phyloP scores from a whole-genome alignment of 1,284 basidiomycete species.

The Leccinum holopus region DNA sequence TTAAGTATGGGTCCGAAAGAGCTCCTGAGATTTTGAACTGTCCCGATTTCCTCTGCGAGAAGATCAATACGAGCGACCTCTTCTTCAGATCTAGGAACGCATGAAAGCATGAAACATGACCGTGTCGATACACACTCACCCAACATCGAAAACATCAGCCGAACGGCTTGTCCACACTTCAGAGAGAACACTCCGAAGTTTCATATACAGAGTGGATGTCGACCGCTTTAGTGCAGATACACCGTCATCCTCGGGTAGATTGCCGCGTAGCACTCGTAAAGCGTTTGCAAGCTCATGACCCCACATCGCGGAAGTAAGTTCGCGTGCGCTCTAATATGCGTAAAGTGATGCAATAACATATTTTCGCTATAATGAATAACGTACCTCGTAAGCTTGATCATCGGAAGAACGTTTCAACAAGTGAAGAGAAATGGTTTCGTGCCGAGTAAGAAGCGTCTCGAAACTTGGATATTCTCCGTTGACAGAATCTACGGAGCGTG shows the following conservation, averaged over 20 bases:
- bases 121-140: constrained; percentile 45
- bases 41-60: constrained; percentile 73
- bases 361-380: constrained; percentile 19
- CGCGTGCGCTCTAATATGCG: constrained; percentile 49
- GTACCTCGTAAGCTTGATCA: constrained; percentile 76
- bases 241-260: constrained; percentile 37
- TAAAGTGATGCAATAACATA: neutral
- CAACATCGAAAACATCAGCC: constrained; percentile 72
- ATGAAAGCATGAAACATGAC: constrained; percentile 10
- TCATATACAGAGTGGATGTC: constrained; percentile 49
- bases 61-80: constrained; percentile 64
- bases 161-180: constrained; percentile 67
- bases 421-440: constrained; percentile 63
- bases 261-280: constrained; percentile 52
- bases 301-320: constrained; percentile 69
- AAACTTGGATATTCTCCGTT: constrained; percentile 50
- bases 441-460: constrained; percentile 55
- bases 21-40: constrained; percentile 67
- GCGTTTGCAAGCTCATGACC: constrained; percentile 71
- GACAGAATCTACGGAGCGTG: constrained; percentile 52
- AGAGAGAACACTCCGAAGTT: constrained; percentile 58
- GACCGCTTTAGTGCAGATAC: constrained; percentile 29
- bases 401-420: constrained; percentile 65
- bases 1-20: constrained; percentile 81
- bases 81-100: constrained; percentile 54